Evolutionary conservation across 2,329 filamentous ascomycete species (phyloP), one percentile per base, ranked within the genome.

Genomic region (Fusarium acutatum): DNA sequence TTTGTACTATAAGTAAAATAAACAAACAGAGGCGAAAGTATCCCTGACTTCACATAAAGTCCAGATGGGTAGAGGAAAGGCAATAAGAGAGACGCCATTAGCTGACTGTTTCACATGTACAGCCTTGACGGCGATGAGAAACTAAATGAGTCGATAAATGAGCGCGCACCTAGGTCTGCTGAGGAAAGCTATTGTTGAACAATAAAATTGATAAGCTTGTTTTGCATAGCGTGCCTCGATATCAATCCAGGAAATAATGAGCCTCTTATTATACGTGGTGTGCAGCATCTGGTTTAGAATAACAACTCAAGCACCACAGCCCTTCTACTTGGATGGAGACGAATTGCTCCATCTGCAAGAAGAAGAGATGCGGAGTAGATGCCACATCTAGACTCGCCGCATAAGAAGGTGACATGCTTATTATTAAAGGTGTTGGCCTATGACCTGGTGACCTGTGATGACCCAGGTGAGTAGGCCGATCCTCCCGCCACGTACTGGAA

Each of bases 271-370:
- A 26, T 20, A 7, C 7, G 5, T 26, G 3, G 7, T 20, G 12
- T 26, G 12, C 12, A 13, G 17, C 5, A 26, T 44, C 24, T 9
- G 17, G 3, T 26, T 3, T 13, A 26, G 5, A 44, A n/a, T n/a
- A n/a, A n/a, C n/a, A n/a, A n/a, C n/a, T n/a, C 5, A 24, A 26
- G 43, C 4, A 17, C 24, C 2, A 18, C 1, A 8, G 17, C 18
- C 17, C n/a, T 44, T n/a, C n/a, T n/a, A 12, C 15, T 26, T 24
- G 2, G 18, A 46, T 20, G 5, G 5, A 43, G n/a, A 43, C 17
- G 10, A 43, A 24, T 7, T 7, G 17, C 17, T 7, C 17, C 6
- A 26, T 18, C 15, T 43, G 11, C 7, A 24, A 24, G n/a, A 43
- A 43, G 40, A 43, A 24, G 6, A 26, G 41, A 26, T 26, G 12